These are phyloP conservation scores for Agastache rugosa DNA, from an alignment of 257 asterid species.

Conservation along the genomic window DNA sequence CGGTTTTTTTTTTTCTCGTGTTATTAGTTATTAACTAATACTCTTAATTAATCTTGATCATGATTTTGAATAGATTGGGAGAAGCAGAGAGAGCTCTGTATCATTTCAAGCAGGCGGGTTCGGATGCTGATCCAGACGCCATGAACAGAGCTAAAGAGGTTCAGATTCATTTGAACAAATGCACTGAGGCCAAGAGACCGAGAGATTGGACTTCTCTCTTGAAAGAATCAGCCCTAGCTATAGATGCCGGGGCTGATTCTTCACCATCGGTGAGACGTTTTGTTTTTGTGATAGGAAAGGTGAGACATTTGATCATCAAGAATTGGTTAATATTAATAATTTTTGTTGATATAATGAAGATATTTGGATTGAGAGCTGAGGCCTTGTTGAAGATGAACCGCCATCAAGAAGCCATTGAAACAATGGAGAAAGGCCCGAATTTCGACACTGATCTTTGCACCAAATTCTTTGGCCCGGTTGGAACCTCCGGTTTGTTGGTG, in stretches of 20 bases:
- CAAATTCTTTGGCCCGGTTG: constrained; percentile 72
- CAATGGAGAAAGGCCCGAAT: constrained; percentile 58
- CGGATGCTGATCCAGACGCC: constrained; percentile 82
- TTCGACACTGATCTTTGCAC: constrained; percentile 65
- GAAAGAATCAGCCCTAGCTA: constrained; percentile 56
- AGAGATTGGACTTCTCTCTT: constrained; percentile 64
- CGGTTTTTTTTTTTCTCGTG: too few relatives aligned
- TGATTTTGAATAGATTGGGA: constrained; percentile 58
- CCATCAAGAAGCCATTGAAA: constrained; percentile 78
- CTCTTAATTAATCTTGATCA: not conserved
- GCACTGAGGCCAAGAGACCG: constrained; percentile 68
- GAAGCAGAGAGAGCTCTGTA: constrained; percentile 70
- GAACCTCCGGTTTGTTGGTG: constrained; percentile 52
- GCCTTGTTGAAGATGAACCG: constrained; percentile 70
- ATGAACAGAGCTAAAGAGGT: constrained; percentile 56
- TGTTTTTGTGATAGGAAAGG: constrained; percentile 38
- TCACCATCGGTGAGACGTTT: constrained; percentile 63
- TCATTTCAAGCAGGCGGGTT: constrained; percentile 79
- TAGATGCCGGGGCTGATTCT: constrained; percentile 81
- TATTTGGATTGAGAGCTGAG: constrained; percentile 78
- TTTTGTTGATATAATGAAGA: constrained; percentile 39
- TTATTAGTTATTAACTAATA: too few relatives aligned
- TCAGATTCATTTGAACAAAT: constrained; percentile 55
- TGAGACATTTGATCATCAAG: constrained; percentile 23
- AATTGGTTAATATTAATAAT: too few relatives aligned